Evolutionary conservation across 345 rosid genomes (phyloP), one percentile per base, ranked within the genome.

Genomic region (Dipteronia dyeriana): DNA sequence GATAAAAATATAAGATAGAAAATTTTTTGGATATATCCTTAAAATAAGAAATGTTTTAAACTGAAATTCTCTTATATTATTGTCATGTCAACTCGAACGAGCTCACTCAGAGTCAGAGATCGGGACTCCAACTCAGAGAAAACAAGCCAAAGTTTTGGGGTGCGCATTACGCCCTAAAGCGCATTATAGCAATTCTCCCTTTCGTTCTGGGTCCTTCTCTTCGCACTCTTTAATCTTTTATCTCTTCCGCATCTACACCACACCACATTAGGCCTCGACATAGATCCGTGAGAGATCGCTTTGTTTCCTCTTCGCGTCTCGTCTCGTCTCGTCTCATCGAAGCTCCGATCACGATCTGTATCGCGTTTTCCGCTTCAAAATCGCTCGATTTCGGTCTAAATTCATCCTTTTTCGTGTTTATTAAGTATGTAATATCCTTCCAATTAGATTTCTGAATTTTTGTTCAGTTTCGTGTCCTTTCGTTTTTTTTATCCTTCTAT

Each of bases 151-250:
- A 56, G 9, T 17, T 56, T 19, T 8, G 62, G 57, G 76, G 76
- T 74, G 76, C 76, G 76, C 76, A 62, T 25, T 74, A 10, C 76
- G 68, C 60, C 39, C 1, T 0, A 0, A 0, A 10, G 76, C 45
- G 31, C 61, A 64, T 74, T 74, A 38, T 63, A 74, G 77, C 20
- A 49, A 11, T 6, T 16, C 19, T 31, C 77, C 9, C 61, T 63
- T 63, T 17, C 61, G 61, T 74, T 59, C 70, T 63, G 77, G 77
- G 77, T 63, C 70, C 70, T 74, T 74, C 61, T 41, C 61, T 74
- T 45, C 14, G 77, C 68, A 23, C 23, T 74, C 70, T 74, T 74
- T 62, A 62, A 26, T 34, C 77, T 47, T 63, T 74, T 41, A 49
- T 63, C 77, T 26, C 63, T 49, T 13, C 39, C 61, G 76, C n/a